Conservation (phyloP, 805 yeast species). For the Saccharomyces cerevisiae region DNA sequence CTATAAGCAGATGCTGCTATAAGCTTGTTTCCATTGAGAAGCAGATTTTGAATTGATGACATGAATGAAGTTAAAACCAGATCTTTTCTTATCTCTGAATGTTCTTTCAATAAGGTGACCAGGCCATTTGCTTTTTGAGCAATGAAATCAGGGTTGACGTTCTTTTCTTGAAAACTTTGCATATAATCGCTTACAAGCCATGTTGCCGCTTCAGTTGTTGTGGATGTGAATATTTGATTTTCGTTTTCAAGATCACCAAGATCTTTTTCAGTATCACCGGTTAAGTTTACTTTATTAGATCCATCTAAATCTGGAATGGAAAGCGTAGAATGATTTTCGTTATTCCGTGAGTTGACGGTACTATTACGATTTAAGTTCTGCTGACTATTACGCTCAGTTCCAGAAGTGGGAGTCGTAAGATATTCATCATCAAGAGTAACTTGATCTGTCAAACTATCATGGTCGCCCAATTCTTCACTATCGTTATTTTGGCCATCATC, state of each 20-base stretch:
- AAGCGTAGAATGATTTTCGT: not conserved
- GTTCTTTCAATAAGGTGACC: conserved; percentile 44
- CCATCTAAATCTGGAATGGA: not conserved
- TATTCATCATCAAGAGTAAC: not conserved
- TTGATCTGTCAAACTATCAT: not conserved
- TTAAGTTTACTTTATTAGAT: not conserved
- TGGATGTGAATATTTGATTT: not conserved
- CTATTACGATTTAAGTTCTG: not conserved
- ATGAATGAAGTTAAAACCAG: conserved; percentile 52
- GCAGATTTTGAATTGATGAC: conserved; percentile 48
- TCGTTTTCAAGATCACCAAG: not conserved
- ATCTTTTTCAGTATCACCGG: not conserved
- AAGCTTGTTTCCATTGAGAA: conserved; percentile 49
- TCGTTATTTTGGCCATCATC: not conserved
- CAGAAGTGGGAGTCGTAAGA: not conserved
- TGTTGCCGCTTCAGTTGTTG: conserved; percentile 25
- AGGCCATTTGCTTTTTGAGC: conserved; percentile 59
- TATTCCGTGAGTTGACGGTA: not conserved
- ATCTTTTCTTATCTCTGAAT: conserved; percentile 58
- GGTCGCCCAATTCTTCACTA: not conserved
- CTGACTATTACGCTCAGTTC: not conserved
- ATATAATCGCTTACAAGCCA: conserved; percentile 31
- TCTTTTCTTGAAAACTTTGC: conserved; percentile 28
- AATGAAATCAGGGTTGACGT: conserved; percentile 19
- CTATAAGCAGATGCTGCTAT: conserved; percentile 73